Evolutionary conservation across 2,329 filamentous ascomycete species (phyloP), one percentile per base, ranked within the genome.

Genomic region (Thelonectria rubi): DNA sequence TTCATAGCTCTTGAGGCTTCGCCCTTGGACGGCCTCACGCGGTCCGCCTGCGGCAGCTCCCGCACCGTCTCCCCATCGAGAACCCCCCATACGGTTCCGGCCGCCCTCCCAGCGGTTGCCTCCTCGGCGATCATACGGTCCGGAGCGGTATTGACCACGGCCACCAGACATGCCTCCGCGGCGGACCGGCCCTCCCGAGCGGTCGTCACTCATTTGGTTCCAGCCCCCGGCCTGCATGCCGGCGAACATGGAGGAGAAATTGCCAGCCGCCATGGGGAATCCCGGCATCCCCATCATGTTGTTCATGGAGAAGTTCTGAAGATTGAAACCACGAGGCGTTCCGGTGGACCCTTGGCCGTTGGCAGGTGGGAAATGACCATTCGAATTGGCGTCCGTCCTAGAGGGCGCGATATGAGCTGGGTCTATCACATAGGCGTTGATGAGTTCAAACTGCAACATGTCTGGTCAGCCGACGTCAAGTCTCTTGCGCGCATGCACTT

Each of bases 1-100:
- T 77, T 99, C 96, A 75, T 99, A 99, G 76, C 93, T 97, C 84
- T 97, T 97, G 67, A 99, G 80, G 63, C 92, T 97, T 59, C 95
- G 88, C 5, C 95, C 95, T 69, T 96, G 92, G 1, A 97, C 93
- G 11, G 95, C 94, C 78, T 98, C 94, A 18, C 92, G 87, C 18
- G 95, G 94, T 0, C 93, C 94, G 62, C 94, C 90, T 2, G 91
- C 88, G 34, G 90, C 88, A 21, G 86, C 90, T 40, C 91, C 90
- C 50, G 92, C 91, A 24, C 90, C 90, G 66, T 93, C 91, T 43
- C 90, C 90, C 85, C 90, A 91, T 67, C 88, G 83, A 34, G 87
- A 87, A 69, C 79, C 70, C 55, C 84, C 81, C 48, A 78, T 74
- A 66, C 85, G 74, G 71, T 82, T 78, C 59, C 84, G 82, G 39